Evolutionary conservation across 192 early-diverging fungal genomes (phyloP), one percentile per base, ranked within the genome.

Genomic region (Entomortierella beljakovae): DNA sequence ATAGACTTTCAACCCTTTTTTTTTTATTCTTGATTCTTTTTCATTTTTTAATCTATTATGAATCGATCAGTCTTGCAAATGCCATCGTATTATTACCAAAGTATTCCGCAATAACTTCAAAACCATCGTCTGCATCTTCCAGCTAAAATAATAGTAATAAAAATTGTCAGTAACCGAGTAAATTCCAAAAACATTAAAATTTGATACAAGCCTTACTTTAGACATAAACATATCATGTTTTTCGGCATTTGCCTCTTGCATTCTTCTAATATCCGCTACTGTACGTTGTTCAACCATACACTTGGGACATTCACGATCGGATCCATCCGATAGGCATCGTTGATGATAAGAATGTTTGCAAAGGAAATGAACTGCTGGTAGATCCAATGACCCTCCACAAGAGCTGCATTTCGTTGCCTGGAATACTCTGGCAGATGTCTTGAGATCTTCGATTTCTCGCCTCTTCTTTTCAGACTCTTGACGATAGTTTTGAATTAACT

Each of bases 281-380:
- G 91, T 86, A 51, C 92, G 88, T 80, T 96, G 91, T 70, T 98
- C 90, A 25, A 92, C 85, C 60, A 88, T 90, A 80, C 97, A 99
- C 55, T 91, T 85, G n/a, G 91, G 92, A 38, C 93, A 94, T 56
- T 89, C 87, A 22, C 84, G 71, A 29, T 90, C 88, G 10, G 75
- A 53, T 40, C 79, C 68, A 53, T 89, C 88, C 18, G 83, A 73
- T 28, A 89, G 56, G 53, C 88, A 89, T n/a, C 95, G 81, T 70
- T 94, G 91, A 80, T 99, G 98, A 73, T 92, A 99, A 49, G 95
- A 94, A 67, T 99, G 98, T 63, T 93, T 88, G 84, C 98, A 99
- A 68, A 97, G 71, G 75, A 98, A 99, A 66, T 98, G 95, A 0
- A 99, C 86, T 32, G 92, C 90, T 0, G 98, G 98, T 60, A 99